Evolutionary conservation across 2,329 filamentous ascomycete species (phyloP).

Genomic region (Paecilomyces niveus): DNA sequence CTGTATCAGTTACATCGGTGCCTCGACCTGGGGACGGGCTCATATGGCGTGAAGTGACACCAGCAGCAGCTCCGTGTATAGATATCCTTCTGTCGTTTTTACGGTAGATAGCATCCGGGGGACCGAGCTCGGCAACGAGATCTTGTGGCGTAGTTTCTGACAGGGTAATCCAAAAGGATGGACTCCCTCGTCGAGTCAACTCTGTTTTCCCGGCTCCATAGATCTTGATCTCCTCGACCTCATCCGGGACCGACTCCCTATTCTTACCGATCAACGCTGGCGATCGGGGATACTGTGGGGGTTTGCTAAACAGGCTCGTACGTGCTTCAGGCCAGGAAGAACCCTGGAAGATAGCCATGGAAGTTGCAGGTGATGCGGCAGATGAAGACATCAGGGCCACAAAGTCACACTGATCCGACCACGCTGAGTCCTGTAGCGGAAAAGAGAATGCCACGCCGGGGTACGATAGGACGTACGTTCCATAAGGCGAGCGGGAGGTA

Average conservation of each 20-base stretch:
- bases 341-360: conserved; percentile 87
- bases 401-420: conserved; percentile 68
- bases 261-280: conserved; percentile 61
- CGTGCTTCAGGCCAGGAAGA: conserved; percentile 84
- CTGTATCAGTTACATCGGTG: conserved; percentile 55
- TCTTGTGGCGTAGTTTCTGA: conserved; percentile 90
- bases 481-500: conserved; percentile 46
- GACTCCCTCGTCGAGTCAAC: conserved; percentile 62
- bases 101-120: conserved; percentile 87
- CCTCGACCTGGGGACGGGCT: conserved; percentile 28
- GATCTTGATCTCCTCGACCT: conserved; percentile 73
- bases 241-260: conserved; percentile 76
- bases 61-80: conserved; percentile 54
- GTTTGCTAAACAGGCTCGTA: conserved; percentile 66
- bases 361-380: conserved; percentile 66
- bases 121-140: conserved; percentile 79
- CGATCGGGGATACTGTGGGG: conserved; percentile 66
- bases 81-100: conserved; percentile 85
- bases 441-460: conserved; percentile 93
- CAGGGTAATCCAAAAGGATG: conserved; percentile 63
- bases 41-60: conserved; percentile 24
- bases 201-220: conserved; percentile 73
- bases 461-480: conserved; percentile 87
- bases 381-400: conserved; percentile 77
- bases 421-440: conserved; percentile 64